phyloP scores from a whole-genome alignment of 192 early-diverging fungal genomes.

The Linderina pennispora region DNA sequence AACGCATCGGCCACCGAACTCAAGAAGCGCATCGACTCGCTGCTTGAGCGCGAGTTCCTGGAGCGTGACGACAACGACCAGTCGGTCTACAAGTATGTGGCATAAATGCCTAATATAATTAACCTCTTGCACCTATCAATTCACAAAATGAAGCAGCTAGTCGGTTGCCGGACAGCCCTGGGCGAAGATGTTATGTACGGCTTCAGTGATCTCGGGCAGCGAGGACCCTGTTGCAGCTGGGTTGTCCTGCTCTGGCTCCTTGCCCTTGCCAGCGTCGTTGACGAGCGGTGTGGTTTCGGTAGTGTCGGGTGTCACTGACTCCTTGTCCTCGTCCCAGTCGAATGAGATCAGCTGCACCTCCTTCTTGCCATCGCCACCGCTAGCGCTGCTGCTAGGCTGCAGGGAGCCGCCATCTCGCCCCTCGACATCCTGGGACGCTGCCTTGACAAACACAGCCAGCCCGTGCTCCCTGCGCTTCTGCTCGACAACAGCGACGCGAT shows the following conservation, averaged over 20 bases:
- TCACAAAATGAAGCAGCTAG: no score
- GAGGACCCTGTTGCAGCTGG: no score
- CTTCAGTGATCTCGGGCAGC: conserved; percentile 29
- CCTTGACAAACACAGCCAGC: conserved; percentile 11
- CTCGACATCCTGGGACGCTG: no score
- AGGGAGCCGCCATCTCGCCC: no score
- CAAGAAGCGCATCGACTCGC: conserved; percentile 93
- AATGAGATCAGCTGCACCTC: conserved; percentile 40
- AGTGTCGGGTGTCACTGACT: neutral
- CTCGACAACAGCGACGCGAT: conserved; percentile 30
- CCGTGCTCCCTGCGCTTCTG: conserved; percentile 13
- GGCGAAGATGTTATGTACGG: conserved; percentile 34
- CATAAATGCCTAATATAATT: no score
- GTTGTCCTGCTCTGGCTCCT: no score
- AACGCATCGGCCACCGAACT: conserved; percentile 77
- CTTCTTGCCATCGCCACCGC: conserved; percentile 7
- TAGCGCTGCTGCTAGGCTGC: no score
- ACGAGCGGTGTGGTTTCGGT: neutral
- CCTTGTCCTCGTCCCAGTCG: conserved; percentile 39
- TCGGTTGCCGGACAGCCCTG: no score
- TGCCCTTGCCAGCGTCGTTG: neutral
- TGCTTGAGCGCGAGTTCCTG: conserved; percentile 93
- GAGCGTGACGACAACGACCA: conserved; percentile 78
- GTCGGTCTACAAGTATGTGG: conserved; percentile 80
- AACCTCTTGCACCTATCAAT: no score